Conservation (phyloP, 2,329 filamentous ascomycete species). For the Botrytis squamosa region DNA sequence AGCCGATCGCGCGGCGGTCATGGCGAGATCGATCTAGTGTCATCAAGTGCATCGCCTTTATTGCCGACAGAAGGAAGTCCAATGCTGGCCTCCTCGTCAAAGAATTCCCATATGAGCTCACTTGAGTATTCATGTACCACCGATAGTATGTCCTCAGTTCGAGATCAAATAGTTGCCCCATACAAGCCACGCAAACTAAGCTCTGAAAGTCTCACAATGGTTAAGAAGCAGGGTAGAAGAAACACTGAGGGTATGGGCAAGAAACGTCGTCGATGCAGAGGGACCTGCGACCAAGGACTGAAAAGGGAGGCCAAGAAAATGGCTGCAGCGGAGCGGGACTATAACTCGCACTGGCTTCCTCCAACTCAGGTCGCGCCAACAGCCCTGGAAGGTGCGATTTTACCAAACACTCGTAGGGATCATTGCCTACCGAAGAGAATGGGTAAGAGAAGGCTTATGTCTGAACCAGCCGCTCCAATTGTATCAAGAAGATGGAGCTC, state of each 20-base stretch:
- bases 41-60: neutral
- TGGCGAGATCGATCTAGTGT: neutral
- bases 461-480: slow-evolving; percentile 16
- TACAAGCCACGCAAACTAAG: slow-evolving; percentile 26
- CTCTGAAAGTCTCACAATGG: slow-evolving; percentile 31
- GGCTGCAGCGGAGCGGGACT: slow-evolving; percentile 13
- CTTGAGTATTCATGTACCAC: slow-evolving; percentile 23
- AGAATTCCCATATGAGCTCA: slow-evolving; percentile 25
- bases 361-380: slow-evolving; percentile 28
- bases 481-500: slow-evolving; percentile 34
- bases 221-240: slow-evolving; percentile 21
- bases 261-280: slow-evolving; percentile 5
- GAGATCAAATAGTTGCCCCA: slow-evolving; percentile 23
- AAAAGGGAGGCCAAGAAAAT: neutral
- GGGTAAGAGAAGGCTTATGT: slow-evolving; percentile 7
- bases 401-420: neutral
- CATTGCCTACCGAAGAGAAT: neutral
- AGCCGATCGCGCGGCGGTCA: neutral
- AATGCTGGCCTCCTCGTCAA: slow-evolving; percentile 11
- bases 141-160: slow-evolving; percentile 23
- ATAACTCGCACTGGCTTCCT: slow-evolving; percentile 15
- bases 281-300: slow-evolving; percentile 14
- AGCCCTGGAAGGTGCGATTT: slow-evolving; percentile 6
- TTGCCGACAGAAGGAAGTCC: neutral
- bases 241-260: slow-evolving; percentile 21